These are phyloP conservation scores for Zopfia rhizophila DNA, from an alignment of 2,329 filamentous ascomycete genomes.

Conservation along the genomic window DNA sequence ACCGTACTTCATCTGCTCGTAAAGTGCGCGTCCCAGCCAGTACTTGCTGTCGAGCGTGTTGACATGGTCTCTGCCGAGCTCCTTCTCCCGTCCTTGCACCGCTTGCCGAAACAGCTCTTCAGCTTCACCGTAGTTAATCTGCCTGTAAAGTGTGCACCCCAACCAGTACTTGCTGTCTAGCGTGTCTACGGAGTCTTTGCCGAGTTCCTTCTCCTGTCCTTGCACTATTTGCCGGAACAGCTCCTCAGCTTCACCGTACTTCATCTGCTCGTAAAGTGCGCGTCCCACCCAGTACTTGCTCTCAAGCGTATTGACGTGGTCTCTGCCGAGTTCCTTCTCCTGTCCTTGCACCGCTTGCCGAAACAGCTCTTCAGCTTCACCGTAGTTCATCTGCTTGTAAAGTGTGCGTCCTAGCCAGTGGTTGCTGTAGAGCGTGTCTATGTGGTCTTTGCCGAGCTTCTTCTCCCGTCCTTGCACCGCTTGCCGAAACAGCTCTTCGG, in stretches of 20 bases:
- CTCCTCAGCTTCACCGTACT: conserved; percentile 14
- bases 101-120: conserved; percentile 10
- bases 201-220: conserved; percentile 9
- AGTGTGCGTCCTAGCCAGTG: conserved; percentile 8
- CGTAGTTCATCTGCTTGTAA: conserved; percentile 12
- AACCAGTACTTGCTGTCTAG: conserved; percentile 8
- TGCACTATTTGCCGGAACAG: conserved; percentile 2
- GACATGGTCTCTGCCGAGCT: conserved; percentile 6
- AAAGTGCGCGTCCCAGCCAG: conserved; percentile 1
- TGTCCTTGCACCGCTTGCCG: background rate
- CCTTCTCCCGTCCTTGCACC: conserved; percentile 1
- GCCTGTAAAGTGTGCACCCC: background rate
- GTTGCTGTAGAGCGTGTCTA: conserved; percentile 7
- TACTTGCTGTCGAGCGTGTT: conserved; percentile 10
- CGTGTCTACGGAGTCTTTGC: conserved; percentile 10
- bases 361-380: conserved; percentile 2
- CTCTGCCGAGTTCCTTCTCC: conserved; percentile 2
- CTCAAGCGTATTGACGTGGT: conserved; percentile 4
- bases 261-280: conserved; percentile 9
- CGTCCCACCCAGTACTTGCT: conserved; percentile 10
- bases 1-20: conserved; percentile 9
- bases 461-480: conserved; percentile 1
- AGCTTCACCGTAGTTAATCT: conserved; percentile 14
- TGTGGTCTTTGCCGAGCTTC: conserved; percentile 3
- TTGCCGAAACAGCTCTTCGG: conserved; percentile 5